A percentile compares a stretch with the other conserved stretches of the same genome.
Conservation (phyloP, 306 rosid species). For the Luffa aegyptiaca region DNA sequence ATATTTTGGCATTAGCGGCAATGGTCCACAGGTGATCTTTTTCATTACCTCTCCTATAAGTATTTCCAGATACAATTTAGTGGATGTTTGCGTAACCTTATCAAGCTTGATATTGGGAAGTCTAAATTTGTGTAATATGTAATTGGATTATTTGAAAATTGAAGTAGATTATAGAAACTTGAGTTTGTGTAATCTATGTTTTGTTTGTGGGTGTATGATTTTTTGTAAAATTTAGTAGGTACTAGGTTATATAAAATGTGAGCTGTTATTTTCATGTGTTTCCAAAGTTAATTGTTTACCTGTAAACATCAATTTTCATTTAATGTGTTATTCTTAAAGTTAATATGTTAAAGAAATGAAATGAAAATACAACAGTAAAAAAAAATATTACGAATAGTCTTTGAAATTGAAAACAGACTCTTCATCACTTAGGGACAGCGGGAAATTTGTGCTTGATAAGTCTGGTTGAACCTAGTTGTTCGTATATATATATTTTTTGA, state of each 20-base stretch:
- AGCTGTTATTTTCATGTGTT: neutral
- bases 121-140: neutral
- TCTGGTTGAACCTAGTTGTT: neutral
- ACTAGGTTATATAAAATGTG: neutral
- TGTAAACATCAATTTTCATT: neutral
- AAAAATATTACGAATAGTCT: neutral
- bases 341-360: neutral
- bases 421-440: neutral
- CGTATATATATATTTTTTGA: too few species aligned
- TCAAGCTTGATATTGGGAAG: neutral
- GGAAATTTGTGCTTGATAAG: neutral
- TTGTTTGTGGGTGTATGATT: neutral
- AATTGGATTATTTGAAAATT: neutral
- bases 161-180: neutral
- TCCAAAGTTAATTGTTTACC: neutral
- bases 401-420: neutral
- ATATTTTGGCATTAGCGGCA: constrained; percentile 74
- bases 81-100: neutral
- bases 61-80: neutral
- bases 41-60: neutral
- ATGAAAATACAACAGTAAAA: neutral
- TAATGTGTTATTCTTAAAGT: neutral
- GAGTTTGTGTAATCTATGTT: neutral
- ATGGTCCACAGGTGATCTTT: constrained; percentile 55
- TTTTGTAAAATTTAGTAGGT: neutral